Conservation (phyloP, 1,284 basidiomycete species). For the Cutaneotrichosporon sp. region DNA sequence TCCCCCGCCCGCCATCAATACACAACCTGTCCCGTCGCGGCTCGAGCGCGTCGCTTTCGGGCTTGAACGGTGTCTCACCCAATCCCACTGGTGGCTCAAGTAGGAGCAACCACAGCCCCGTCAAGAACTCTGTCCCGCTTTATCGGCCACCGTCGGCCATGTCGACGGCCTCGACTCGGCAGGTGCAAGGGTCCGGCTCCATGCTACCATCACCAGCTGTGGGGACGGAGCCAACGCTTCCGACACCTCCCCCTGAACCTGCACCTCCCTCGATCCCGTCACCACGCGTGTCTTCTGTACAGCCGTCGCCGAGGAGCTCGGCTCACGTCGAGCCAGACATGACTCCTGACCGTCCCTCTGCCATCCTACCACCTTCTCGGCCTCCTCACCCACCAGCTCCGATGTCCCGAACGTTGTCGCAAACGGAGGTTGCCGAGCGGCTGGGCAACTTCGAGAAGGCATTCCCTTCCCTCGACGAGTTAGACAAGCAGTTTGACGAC, state of each 20-base stretch:
- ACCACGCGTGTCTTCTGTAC: not conserved
- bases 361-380: not conserved
- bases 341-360: not conserved
- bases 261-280: not conserved
- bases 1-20: slow-evolving; percentile 5
- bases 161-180: slow-evolving; percentile 1
- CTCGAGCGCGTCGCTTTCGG: slow-evolving; percentile 1
- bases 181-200: not conserved
- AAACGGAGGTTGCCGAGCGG: not conserved
- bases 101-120: not conserved
- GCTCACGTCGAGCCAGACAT: not conserved
- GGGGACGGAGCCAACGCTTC: not conserved
- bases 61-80: not conserved
- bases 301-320: not conserved
- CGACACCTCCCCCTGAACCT: not conserved
- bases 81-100: slow-evolving; percentile 1
- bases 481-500: slow-evolving; percentile 45
- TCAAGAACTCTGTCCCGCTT: not conserved
- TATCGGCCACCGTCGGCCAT: not conserved
- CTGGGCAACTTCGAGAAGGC: slow-evolving; percentile 17
- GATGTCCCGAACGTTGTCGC: not conserved
- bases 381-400: not conserved
- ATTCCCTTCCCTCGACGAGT: slow-evolving; percentile 50
- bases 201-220: not conserved
- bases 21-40: not conserved